A percentile compares a stretch with the other conserved stretches of the same genome.
Conservation (phyloP, 2,329 filamentous ascomycete genomes). For the Graphiopsis chlorocephala region DNA sequence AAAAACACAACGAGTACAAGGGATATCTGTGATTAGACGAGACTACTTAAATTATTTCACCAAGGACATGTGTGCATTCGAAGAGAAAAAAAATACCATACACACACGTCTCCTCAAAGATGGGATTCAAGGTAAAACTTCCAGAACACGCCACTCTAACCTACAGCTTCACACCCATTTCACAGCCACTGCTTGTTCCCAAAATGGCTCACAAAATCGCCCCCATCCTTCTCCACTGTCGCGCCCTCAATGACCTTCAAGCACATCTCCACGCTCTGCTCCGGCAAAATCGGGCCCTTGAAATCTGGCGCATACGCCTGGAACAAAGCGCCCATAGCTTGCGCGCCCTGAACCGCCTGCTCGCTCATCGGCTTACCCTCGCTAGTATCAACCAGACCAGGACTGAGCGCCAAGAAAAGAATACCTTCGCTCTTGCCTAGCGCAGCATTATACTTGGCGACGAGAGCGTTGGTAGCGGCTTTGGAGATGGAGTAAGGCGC, state of each 20-base stretch:
- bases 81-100: background rate
- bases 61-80: background rate
- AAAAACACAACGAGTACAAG: background rate
- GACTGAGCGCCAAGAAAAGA: conserved; percentile 28
- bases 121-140: background rate
- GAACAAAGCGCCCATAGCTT: conserved; percentile 35
- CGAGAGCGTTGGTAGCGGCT: conserved; percentile 28
- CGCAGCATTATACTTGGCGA: conserved; percentile 29
- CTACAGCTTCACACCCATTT: background rate
- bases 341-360: conserved; percentile 25
- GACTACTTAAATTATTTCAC: background rate
- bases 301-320: conserved; percentile 33
- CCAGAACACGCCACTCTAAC: background rate
- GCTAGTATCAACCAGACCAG: conserved; percentile 29
- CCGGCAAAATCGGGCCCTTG: conserved; percentile 26
- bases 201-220: conserved; percentile 54
- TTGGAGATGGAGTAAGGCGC: conserved; percentile 29
- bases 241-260: conserved; percentile 35
- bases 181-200: conserved; percentile 45
- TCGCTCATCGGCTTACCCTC: conserved; percentile 19
- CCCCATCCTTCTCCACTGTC: conserved; percentile 48
- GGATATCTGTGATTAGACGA: background rate
- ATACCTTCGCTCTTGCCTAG: conserved; percentile 28
- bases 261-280: conserved; percentile 32
- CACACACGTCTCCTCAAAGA: background rate